phyloP scores from a whole-genome alignment of 495 filamentous ascomycete genomes.

The Xylaria sp. region DNA sequence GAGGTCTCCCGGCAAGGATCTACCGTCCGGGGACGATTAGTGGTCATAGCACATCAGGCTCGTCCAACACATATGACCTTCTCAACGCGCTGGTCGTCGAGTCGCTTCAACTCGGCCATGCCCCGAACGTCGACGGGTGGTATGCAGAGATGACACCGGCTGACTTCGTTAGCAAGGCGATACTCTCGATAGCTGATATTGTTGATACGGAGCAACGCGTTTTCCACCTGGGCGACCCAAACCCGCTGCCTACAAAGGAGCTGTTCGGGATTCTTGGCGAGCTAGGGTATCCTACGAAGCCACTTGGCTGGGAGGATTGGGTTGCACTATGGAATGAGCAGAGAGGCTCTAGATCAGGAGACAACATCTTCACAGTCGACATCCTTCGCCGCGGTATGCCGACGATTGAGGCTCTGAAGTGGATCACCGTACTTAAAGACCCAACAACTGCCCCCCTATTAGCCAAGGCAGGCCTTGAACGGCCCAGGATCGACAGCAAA shows the following conservation, averaged over 20 bases:
- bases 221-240: constrained; percentile 72
- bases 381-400: constrained; percentile 72
- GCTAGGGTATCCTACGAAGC: constrained; percentile 69
- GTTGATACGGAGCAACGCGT: constrained; percentile 59
- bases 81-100: constrained; percentile 71
- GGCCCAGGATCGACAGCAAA: constrained; percentile 65
- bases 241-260: constrained; percentile 60
- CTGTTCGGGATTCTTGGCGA: constrained; percentile 63
- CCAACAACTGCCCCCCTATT: constrained; percentile 62
- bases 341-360: constrained; percentile 61
- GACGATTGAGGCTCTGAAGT: constrained; percentile 59
- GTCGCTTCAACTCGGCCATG: constrained; percentile 66
- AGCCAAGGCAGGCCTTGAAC: constrained; percentile 53
- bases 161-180: constrained; percentile 71
- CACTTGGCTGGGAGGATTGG: constrained; percentile 68
- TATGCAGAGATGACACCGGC: constrained; percentile 76
- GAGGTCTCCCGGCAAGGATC: constrained; percentile 67
- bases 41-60: constrained; percentile 66
- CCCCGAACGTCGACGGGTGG: constrained; percentile 70
- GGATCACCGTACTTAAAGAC: constrained; percentile 68
- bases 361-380: constrained; percentile 71
- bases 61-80: constrained; percentile 73
- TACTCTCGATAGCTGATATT: constrained; percentile 65
- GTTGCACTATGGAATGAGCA: constrained; percentile 66
- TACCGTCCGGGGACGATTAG: constrained; percentile 70